Evolutionary conservation across 768 basidiomycete genomes (phyloP).

Genomic region (Russula lepida): DNA sequence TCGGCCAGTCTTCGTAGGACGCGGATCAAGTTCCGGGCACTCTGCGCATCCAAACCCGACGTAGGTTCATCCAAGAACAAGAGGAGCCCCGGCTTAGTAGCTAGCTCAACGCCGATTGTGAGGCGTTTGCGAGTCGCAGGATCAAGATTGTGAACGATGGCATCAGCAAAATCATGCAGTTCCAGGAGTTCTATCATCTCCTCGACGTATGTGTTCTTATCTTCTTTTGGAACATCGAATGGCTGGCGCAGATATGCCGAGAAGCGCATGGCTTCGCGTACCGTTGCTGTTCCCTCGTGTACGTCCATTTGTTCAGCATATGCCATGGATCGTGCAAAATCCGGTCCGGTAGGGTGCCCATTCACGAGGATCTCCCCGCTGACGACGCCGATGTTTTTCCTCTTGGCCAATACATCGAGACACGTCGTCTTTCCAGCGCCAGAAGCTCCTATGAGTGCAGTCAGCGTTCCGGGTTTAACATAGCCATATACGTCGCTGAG

Average conservation of each 20-base stretch:
- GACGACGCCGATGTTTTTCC: slow-evolving; percentile 64
- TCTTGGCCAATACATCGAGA: slow-evolving; percentile 63
- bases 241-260: slow-evolving; percentile 82
- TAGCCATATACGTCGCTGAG: slow-evolving; percentile 73
- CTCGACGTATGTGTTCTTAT: slow-evolving; percentile 74
- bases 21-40: slow-evolving; percentile 74
- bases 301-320: slow-evolving; percentile 65
- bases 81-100: slow-evolving; percentile 74
- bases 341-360: slow-evolving; percentile 49
- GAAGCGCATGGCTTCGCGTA: slow-evolving; percentile 79
- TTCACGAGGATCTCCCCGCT: slow-evolving; percentile 58
- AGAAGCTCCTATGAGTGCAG: slow-evolving; percentile 82
- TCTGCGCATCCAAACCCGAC: slow-evolving; percentile 51
- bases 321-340: slow-evolving; percentile 32
- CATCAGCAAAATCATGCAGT: slow-evolving; percentile 76
- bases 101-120: slow-evolving; percentile 87
- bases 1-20: slow-evolving; percentile 79
- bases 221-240: slow-evolving; percentile 49
- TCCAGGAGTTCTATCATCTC: slow-evolving; percentile 80
- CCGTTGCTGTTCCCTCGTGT: slow-evolving; percentile 74
- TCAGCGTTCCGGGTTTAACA: slow-evolving; percentile 80
- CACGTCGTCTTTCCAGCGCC: slow-evolving; percentile 72
- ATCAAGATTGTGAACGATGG: slow-evolving; percentile 61
- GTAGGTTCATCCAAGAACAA: slow-evolving; percentile 57
- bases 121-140: slow-evolving; percentile 74